Base-by-base conservation (phyloP, 139 green algal genomes). In the Limnomonas spitsbergensis region DNA sequence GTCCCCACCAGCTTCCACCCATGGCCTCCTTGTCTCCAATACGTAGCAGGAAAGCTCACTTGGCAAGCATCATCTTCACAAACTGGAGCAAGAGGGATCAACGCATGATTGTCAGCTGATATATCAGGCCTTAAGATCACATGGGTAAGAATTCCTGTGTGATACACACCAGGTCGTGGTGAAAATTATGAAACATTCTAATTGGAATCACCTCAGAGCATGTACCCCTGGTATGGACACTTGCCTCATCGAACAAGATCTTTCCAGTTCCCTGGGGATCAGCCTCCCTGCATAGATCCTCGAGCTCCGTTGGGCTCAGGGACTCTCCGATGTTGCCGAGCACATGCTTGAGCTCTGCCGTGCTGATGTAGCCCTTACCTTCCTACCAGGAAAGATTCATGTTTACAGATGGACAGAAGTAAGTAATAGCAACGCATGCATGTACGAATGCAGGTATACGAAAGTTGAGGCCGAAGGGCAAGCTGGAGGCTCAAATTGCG, bases 321-420 rank as follows among this genome's bases (percentile, higher is more conserved):
- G 94, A 93, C 87, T 96, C 92, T 1, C 92, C 92, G 3, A 96
- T 82, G 86, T 92, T 94, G 42, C 89, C 95, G 78, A 96, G 92
- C 68, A 96, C 92, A 81, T 96, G 92, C 24, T 86, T 83, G 73
- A 95, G 86, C 85, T 94, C 76, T 37, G 70, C 61, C 37, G 70
- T 77, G 40, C n/a, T 36, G 40, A 77, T 66, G 29, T 27, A 66
- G 40, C 70, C 70, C 40, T 77, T 77, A 38, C 42, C 42, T 6
- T 77, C 70, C 40, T 61, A 27, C 24, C n/a, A n/a, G 61, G 27
- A 72, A 72, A 72, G n/a, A n/a, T n/a, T n/a, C n/a, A n/a, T 61
- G 47, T 29, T 14, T 29, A 29, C 14, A 20, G 47, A 29, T 14
- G 47, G 47, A 29, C 14, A 20, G 47, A 29, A 20, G 47, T 61